Evolutionary conservation across 2,329 filamentous ascomycete genomes (phyloP), one percentile per base, ranked within the genome.

Genomic region (Ophiostoma novo-ulmi): DNA sequence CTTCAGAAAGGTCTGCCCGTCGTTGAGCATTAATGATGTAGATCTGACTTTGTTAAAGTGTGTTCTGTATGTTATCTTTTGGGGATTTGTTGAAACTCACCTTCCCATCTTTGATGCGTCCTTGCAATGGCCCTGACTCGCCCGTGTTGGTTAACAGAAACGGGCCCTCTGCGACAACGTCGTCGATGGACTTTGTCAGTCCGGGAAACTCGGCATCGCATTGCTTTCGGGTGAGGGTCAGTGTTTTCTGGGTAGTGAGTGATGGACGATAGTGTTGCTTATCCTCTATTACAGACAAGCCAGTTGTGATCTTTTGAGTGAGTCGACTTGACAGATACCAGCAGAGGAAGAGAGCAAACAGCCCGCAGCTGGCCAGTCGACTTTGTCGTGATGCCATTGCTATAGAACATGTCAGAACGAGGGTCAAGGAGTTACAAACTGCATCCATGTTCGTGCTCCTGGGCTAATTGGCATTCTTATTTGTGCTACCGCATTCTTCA

Each of bases 1-100:
- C 80, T 17, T 74, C 71, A 7, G 81, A 82, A 35, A 84, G 76
- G 66, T 83, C 81, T 10, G 73, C 75, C 31, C 76, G 77, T 20
- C 79, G 77, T 67, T 82, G 80, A 6, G 80, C 77, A 44, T 81
- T 80, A 70, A 85, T 78, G 70, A 85, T 81, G 73, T 78, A 81
- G 14, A 85, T 79, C 79, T 82, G 68, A 10, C n/a, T 26, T n/a
- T 10, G n/a, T 58, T 13, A 58, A 22, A n/a, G n/a, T 48, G 6
- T 48, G 17, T 20, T 7, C 44, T 39, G 38, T 11, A 39, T 26
- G 11, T 58, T 3, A 22, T 26, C 8, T 3, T 31, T 58, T 5
- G 14, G 20, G 44, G 17, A 48, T 11, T 26, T 3, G n/a, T 14
- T 3, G 31, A 31, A 58, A 55, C 48, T 55, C 20, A 2, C 52